Evolutionary conservation across 495 filamentous ascomycete genomes (phyloP), one percentile per base, ranked within the genome.

Genomic region (Penicillium angulare): DNA sequence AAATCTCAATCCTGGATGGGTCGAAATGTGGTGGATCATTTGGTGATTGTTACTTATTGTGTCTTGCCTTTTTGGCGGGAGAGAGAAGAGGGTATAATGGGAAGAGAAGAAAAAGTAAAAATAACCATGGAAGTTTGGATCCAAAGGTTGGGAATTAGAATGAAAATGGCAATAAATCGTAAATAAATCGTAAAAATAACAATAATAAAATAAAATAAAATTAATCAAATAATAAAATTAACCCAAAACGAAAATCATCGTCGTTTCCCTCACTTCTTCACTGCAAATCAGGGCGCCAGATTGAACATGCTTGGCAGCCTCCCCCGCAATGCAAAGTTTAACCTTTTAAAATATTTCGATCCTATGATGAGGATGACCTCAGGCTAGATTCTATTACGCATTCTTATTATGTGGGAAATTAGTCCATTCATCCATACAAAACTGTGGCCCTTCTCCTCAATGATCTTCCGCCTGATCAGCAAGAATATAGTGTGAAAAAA

Each of bases 321-420:
- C 54, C 63, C 65, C 66, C 66, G 64, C 64, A 40, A 69, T 69
- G 50, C n/a, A 57, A 61, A 64, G 57, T 57, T 56, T 65, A 57
- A 50, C 47, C 40, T 45, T 56, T 42, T 27, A 44, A 16, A 18
- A 7, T n/a, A n/a, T n/a, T n/a, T n/a, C n/a, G n/a, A n/a, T n/a
- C n/a, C 24, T 12, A 15, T 22, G 20, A 29, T 52, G 55, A 45
- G 53, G 49, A 60, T 56, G 54, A 57, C 54, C 50, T 60, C 57
- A 51, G 50, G 48, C 20, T 27, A 21, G 40, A 52, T 55, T 59
- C 38, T 47, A 56, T 61, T 47, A 56, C 49, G 9, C 27, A 53
- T 56, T 49, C 17, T 20, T 15, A 38, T 38, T 16, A n/a, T n/a
- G n/a, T n/a, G n/a, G n/a, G n/a, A n/a, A n/a, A n/a, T n/a, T n/a